These are phyloP conservation scores for Pyricularia pennisetigena DNA, from an alignment of 2,329 filamentous ascomycete species.

Conservation along the genomic window DNA sequence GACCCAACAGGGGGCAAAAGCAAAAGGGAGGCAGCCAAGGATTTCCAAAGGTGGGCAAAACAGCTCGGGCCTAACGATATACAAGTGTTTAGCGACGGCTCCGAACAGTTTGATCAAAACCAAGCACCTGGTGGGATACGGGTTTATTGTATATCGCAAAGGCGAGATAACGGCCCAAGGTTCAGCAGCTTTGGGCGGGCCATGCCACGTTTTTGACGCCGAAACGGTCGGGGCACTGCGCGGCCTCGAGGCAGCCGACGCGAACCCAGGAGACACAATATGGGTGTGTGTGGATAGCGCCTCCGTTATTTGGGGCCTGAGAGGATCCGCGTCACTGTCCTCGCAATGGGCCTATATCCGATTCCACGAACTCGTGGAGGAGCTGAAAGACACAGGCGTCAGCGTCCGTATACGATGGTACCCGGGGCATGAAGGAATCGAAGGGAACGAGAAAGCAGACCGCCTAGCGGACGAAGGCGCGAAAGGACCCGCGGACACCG, in stretches of 20 bases:
- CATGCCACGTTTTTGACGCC: neutral
- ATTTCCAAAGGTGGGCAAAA: no score
- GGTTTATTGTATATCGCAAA: no score
- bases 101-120: no score
- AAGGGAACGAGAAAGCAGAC: neutral
- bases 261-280: neutral
- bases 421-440: neutral
- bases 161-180: no score
- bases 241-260: neutral
- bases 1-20: no score
- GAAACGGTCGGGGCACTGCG: neutral
- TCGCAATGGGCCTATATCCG: conserved; percentile 1
- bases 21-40: no score
- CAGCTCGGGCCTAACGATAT: no score
- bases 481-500: neutral
- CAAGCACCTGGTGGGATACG: no score
- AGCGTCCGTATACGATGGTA: neutral
- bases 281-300: neutral
- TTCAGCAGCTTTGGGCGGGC: neutral
- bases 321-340: neutral
- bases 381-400: neutral
- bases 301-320: neutral
- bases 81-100: no score
- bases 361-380: neutral
- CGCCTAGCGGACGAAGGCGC: neutral